These are phyloP conservation scores for Suillus sp. DNA, from an alignment of 768 basidiomycete species.

Conservation along the genomic window DNA sequence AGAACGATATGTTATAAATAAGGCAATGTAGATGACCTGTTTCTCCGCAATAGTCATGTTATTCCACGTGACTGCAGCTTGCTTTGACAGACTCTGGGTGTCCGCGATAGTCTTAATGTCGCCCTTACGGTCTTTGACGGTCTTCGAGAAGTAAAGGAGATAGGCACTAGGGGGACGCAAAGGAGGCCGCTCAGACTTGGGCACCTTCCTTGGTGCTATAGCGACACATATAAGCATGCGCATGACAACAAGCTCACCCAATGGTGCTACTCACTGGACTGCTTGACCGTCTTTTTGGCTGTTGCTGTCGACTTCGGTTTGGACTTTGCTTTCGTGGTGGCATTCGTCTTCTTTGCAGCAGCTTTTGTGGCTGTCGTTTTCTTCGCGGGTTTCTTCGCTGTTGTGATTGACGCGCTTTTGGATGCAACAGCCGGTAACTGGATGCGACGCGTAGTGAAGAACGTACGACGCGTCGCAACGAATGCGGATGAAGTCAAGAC, in stretches of 20 bases:
- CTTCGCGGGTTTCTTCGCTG: conserved; percentile 12
- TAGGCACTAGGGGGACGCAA: conserved; percentile 30
- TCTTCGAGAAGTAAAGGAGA: conserved; percentile 27
- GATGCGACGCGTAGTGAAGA: conserved; percentile 26
- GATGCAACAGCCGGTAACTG: conserved; percentile 16
- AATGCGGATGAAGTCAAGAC: conserved; percentile 3
- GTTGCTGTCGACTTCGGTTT: conserved; percentile 6
- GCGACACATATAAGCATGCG: not conserved
- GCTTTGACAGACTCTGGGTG: conserved; percentile 16
- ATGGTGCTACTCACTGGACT: conserved; percentile 20
- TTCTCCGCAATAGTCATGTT: conserved; percentile 37
- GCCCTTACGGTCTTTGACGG: conserved; percentile 10
- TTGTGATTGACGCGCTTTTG: conserved; percentile 7
- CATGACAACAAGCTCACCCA: not conserved
- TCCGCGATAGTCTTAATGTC: not conserved
- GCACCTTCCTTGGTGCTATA: conserved; percentile 18
- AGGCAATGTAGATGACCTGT: conserved; percentile 27
- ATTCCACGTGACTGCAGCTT: conserved; percentile 33
- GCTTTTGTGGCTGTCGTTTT: conserved; percentile 14
- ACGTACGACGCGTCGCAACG: conserved; percentile 26
- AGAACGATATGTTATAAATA: not conserved
- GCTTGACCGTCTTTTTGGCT: conserved; percentile 15
- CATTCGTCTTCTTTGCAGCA: conserved; percentile 11
- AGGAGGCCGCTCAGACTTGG: conserved; percentile 27
- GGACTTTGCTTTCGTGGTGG: conserved; percentile 14